phyloP scores from a whole-genome alignment of 2,329 filamentous ascomycete genomes.

The Arachnopeziza araneosa region DNA sequence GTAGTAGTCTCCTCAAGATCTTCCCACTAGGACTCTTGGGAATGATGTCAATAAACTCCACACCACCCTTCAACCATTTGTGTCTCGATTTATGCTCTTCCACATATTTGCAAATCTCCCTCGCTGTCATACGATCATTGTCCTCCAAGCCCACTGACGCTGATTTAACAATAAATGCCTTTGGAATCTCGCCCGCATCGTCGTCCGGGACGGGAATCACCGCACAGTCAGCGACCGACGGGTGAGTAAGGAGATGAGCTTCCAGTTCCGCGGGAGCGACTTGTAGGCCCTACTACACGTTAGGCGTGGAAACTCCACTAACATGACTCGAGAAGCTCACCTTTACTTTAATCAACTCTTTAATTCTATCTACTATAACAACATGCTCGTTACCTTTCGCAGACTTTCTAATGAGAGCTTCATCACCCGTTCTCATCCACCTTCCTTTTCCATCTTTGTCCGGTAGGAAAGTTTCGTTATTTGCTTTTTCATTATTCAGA shows the following conservation, averaged over 20 bases:
- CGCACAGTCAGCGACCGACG: constrained; percentile 69
- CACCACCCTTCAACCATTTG: constrained; percentile 59
- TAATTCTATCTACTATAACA: constrained; percentile 77
- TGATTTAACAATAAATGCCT: constrained; percentile 60
- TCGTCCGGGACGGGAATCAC: constrained; percentile 68
- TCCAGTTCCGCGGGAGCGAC: constrained; percentile 81
- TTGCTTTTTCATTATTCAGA: constrained; percentile 79
- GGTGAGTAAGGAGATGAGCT: constrained; percentile 70
- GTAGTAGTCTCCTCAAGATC: constrained; percentile 62
- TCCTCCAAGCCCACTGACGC: constrained; percentile 43
- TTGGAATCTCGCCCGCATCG: constrained; percentile 57
- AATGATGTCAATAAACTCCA: constrained; percentile 60
- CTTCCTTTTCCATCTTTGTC: constrained; percentile 58
- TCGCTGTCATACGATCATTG: constrained; percentile 42
- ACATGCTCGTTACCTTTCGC: constrained; percentile 71
- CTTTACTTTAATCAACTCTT: constrained; percentile 75
- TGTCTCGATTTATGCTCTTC: constrained; percentile 61
- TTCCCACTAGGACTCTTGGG: constrained; percentile 73
- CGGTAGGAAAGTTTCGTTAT: constrained; percentile 67
- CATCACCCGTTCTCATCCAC: constrained; percentile 76
- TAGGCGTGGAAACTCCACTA: neutral
- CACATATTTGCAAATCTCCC: constrained; percentile 54
- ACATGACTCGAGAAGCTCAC: constrained; percentile 34
- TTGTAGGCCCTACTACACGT: constrained; percentile 56
- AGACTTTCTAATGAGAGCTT: constrained; percentile 63